These are phyloP conservation scores for Wallacemonas sp. DNA, from an alignment of 208 protist genomes.

Conservation along the genomic window DNA sequence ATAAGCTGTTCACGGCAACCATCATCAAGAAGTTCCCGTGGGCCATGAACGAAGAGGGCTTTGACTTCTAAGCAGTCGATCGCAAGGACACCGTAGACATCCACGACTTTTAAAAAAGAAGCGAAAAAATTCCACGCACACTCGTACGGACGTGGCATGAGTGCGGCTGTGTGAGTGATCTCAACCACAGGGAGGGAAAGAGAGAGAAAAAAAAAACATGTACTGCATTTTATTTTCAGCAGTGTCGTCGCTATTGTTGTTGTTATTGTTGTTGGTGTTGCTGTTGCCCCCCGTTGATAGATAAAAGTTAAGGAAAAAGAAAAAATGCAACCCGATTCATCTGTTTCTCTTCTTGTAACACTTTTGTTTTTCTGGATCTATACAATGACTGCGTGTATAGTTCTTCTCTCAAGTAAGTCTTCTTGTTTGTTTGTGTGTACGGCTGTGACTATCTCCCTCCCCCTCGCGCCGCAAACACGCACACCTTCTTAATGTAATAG, in stretches of 20 bases:
- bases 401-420: neutral
- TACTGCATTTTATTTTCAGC: too few relatives aligned
- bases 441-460: conserved; percentile 10
- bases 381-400: neutral
- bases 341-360: conserved; percentile 24
- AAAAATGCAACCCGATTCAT: neutral
- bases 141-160: too few relatives aligned
- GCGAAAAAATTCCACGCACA: neutral
- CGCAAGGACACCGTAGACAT: neutral
- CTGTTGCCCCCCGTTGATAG: too few relatives aligned
- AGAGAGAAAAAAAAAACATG: too few relatives aligned
- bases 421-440: conserved; percentile 12
- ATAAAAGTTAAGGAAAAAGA: too few relatives aligned
- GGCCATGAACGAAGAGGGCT: conserved; percentile 89
- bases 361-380: conserved; percentile 1
- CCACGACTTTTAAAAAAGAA: too few relatives aligned
- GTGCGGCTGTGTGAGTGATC: too few relatives aligned
- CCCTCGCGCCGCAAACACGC: neutral
- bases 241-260: too few relatives aligned
- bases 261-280: too few relatives aligned
- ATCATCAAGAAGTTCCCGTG: conserved; percentile 98
- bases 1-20: conserved; percentile 97
- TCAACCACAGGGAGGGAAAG: too few relatives aligned
- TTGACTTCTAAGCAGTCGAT: conserved; percentile 60
- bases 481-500: too few relatives aligned